Conservation (phyloP, 345 rosid species). For the Eucalyptus curtisii region DNA sequence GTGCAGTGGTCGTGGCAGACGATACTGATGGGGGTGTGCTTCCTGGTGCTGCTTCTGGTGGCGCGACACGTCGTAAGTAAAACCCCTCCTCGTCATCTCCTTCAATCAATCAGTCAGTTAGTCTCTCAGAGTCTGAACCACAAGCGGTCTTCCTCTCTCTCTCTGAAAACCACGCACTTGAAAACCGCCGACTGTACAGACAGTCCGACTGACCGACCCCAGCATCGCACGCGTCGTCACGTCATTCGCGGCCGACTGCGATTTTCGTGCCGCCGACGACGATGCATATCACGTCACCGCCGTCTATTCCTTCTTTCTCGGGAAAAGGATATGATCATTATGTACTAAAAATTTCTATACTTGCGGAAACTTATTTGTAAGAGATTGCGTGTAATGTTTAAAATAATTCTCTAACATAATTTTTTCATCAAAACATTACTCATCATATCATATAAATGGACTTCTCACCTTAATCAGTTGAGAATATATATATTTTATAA, state of each 20-base stretch:
- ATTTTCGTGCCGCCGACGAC: neutral
- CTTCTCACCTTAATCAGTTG: neutral
- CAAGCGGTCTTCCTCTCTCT: neutral
- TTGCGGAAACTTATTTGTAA: neutral
- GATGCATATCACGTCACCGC: neutral
- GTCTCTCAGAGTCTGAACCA: neutral
- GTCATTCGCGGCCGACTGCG: neutral
- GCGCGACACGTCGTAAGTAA: constrained; percentile 73
- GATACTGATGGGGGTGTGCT: constrained; percentile 72
- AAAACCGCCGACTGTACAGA: neutral
- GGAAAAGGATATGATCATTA: neutral
- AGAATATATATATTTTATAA: neutral
- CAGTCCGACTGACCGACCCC: neutral
- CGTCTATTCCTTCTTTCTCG: neutral
- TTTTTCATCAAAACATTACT: neutral
- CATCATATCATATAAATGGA: neutral
- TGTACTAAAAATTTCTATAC: neutral
- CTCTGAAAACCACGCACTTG: neutral
- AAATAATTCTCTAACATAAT: neutral
- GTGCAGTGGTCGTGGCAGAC: constrained; percentile 99
- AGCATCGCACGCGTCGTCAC: neutral
- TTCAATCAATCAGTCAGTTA: neutral
- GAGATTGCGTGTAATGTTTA: neutral
- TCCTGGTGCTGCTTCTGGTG: constrained; percentile 56
- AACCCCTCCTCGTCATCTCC: neutral